Base-by-base conservation (phyloP, 352 stramenopile species). In the Phytophthora hybrid region DNA sequence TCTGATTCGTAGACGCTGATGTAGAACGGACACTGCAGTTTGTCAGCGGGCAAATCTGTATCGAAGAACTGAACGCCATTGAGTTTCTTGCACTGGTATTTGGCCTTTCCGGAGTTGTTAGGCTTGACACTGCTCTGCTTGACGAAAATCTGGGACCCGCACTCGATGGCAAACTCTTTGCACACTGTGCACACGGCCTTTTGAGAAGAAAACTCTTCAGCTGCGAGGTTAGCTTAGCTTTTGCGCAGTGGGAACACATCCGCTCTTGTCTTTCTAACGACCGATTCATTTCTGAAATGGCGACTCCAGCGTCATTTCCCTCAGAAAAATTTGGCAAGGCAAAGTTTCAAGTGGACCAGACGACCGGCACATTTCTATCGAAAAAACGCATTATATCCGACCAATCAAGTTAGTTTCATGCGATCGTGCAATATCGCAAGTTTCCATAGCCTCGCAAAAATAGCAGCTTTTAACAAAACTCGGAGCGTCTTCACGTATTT, bases 31-130 rank as follows among this genome's bases (percentile, higher is more conserved):
- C 59, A 74, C 7, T 65, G 5, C 0, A 69, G 1, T 0, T 55
- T 46, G 0, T 63, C 66, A 6, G 9, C 11, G 1, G 51, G 14
- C 1, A 19, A 47, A 11, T 69, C 32, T 23, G 6, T 51, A 14
- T 51, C 41, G 18, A 64, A 69, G 56, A 59, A 60, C 14, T 64
- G 66, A 2, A 26, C 16, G 9, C 52, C 31, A 9, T 69, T 55
- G 0, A 60, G 53, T 4, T 60, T 55, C 23, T 74, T 69, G 53
- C 59, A 60, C 19, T 10, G 13, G 26, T 47, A 69, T 44, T 69
- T 68, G 0, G 49, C 34, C 16, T 73, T 73, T 18, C 59, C 59
- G 29, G 29, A 64, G n/a, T 73, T 68, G 1, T 54, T 69, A 1
- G 23, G 3, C 11, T 73, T 58, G 1, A 68, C 19, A 23, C 52